Conservation (phyloP, 805 yeast genomes). For the Candida hungchunana region DNA sequence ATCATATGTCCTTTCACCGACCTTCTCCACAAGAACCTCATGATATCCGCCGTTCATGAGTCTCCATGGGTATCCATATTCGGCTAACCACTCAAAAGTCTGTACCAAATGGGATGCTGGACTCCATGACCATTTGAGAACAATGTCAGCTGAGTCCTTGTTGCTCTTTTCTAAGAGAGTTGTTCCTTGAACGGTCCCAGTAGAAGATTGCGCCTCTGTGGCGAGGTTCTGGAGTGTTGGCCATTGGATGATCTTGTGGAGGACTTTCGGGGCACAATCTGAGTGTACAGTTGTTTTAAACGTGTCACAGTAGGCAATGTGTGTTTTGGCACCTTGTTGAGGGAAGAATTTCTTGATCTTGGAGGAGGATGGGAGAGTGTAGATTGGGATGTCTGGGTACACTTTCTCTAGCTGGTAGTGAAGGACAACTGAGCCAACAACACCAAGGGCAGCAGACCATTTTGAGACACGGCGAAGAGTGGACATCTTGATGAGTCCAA, state of each 20-base stretch:
- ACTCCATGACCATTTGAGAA: slow-evolving; percentile 12
- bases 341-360: slow-evolving; percentile 12
- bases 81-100: slow-evolving; percentile 16
- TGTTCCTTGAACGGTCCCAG: not conserved
- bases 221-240: slow-evolving; percentile 4
- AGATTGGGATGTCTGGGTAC: slow-evolving; percentile 20
- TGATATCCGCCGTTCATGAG: slow-evolving; percentile 25
- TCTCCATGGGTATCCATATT: slow-evolving; percentile 27
- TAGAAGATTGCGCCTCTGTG: not conserved
- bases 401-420: slow-evolving; percentile 14
- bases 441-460: slow-evolving; percentile 8
- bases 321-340: slow-evolving; percentile 2
- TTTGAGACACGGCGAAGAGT: too few relatives aligned
- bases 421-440: slow-evolving; percentile 16
- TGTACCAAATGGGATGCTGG: slow-evolving; percentile 5
- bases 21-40: slow-evolving; percentile 16
- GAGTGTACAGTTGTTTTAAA: slow-evolving; percentile 14
- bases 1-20: slow-evolving; percentile 9
- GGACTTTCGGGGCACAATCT: not conserved
- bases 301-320: slow-evolving; percentile 21
- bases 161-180: not conserved
- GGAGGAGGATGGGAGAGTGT: slow-evolving; percentile 18
- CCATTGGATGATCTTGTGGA: slow-evolving; percentile 1
- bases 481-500: too few relatives aligned
- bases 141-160: slow-evolving; percentile 3